Conservation (phyloP, 2,329 filamentous ascomycete species). For the Metarhizium guizhouense region DNA sequence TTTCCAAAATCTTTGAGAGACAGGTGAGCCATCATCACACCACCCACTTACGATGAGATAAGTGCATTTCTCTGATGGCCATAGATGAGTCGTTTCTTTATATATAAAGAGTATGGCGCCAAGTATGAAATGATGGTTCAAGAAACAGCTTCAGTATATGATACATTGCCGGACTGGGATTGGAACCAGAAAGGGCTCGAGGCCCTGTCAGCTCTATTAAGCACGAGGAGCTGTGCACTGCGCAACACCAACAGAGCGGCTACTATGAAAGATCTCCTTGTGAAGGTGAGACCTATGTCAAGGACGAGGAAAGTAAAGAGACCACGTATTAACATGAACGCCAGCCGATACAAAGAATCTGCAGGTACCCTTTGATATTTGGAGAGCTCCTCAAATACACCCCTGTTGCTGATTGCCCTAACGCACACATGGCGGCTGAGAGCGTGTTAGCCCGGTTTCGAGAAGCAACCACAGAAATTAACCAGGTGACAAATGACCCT, state of each 20-base stretch:
- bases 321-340: neutral
- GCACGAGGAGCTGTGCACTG: slow-evolving; percentile 56
- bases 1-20: slow-evolving; percentile 50
- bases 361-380: slow-evolving; percentile 84
- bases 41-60: no score
- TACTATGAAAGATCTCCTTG: slow-evolving; percentile 76
- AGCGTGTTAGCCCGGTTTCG: slow-evolving; percentile 63
- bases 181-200: slow-evolving; percentile 81
- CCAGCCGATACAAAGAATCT: slow-evolving; percentile 85
- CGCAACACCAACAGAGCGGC: slow-evolving; percentile 64
- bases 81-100: slow-evolving; percentile 71
- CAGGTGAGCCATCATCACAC: slow-evolving; percentile 33
- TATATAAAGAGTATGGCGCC: slow-evolving; percentile 86
- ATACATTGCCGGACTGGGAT: slow-evolving; percentile 64
- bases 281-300: slow-evolving; percentile 55
- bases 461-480: slow-evolving; percentile 70
- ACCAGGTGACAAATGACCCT: slow-evolving; percentile 72
- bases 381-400: slow-evolving; percentile 75
- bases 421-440: slow-evolving; percentile 71
- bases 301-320: neutral
- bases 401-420: slow-evolving; percentile 75
- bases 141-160: slow-evolving; percentile 62
- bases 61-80: slow-evolving; percentile 1
- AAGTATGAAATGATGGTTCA: slow-evolving; percentile 82
- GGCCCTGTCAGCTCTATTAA: slow-evolving; percentile 65